Conservation (phyloP, 2,329 filamentous ascomycete genomes). For the Dichotomopilus funicola region DNA sequence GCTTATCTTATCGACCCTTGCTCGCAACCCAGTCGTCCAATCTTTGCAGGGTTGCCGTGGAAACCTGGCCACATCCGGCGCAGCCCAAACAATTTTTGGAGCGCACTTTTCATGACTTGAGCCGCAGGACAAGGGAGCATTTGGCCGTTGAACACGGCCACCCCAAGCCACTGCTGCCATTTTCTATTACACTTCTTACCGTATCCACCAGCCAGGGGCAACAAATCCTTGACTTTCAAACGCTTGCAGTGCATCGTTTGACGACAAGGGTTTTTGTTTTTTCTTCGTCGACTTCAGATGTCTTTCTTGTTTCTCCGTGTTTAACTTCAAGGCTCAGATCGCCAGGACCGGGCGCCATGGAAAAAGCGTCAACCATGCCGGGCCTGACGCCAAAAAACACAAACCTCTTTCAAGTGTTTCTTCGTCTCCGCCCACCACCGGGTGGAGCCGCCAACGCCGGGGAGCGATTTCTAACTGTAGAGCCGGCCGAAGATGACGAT, state of each 20-base stretch:
- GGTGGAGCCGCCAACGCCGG: slow-evolving; percentile 33
- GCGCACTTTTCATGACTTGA: neutral
- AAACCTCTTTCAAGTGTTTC: slow-evolving; percentile 82
- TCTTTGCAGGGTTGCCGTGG: slow-evolving; percentile 17
- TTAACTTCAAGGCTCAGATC: neutral
- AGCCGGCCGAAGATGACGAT: slow-evolving; percentile 39
- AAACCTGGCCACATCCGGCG: slow-evolving; percentile 9
- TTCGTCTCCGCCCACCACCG: slow-evolving; percentile 69
- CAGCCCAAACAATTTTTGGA: slow-evolving; percentile 20
- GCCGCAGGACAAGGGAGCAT: neutral
- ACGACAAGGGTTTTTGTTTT: too few relatives aligned
- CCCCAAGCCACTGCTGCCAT: neutral
- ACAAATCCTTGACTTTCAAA: neutral
- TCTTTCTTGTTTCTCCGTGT: neutral
- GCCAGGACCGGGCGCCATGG: slow-evolving; percentile 7
- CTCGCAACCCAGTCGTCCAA: too few relatives aligned
- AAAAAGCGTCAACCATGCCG: slow-evolving; percentile 15
- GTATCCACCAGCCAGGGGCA: neutral
- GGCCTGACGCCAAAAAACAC: slow-evolving; percentile 27
- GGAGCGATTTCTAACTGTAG: slow-evolving; percentile 75
- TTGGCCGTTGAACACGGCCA: neutral
- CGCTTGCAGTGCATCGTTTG: neutral
- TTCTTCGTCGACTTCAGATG: neutral
- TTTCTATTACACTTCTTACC: neutral
- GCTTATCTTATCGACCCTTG: slow-evolving; percentile 17